These are phyloP conservation scores for Benincasa hispida DNA, from an alignment of 306 rosid genomes.

Conservation along the genomic window DNA sequence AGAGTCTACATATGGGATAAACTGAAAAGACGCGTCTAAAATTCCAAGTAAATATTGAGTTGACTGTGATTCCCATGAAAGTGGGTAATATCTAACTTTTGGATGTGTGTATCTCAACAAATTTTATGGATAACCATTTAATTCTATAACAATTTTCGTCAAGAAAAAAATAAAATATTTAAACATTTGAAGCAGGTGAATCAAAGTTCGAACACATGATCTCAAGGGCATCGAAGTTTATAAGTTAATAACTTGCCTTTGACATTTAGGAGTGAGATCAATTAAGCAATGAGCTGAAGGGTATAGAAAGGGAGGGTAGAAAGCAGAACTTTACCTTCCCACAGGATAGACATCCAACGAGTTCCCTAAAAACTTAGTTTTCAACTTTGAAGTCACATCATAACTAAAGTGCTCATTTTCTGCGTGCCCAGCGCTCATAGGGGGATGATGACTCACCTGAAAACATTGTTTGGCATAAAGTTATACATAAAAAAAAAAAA, in stretches of 20 bases:
- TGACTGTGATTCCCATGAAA: not conserved
- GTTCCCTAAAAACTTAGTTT: slow-evolving; percentile 87
- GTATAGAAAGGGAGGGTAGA: slow-evolving; percentile 1
- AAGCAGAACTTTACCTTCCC: slow-evolving; percentile 53
- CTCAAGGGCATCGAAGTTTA: not conserved
- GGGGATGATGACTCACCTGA: slow-evolving; percentile 96
- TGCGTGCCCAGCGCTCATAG: slow-evolving; percentile 89
- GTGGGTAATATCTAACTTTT: not conserved
- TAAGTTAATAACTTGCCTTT: not conserved
- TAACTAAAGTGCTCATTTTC: slow-evolving; percentile 85
- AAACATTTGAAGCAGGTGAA: not conserved
- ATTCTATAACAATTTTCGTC: not conserved
- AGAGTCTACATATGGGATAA: not conserved
- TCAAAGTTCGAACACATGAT: not conserved
- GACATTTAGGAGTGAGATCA: not conserved
- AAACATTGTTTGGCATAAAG: slow-evolving; percentile 2
- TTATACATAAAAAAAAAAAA: not conserved
- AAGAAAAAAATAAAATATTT: not conserved
- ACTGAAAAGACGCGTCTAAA: not conserved
- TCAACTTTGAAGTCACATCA: slow-evolving; percentile 83
- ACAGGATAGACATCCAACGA: slow-evolving; percentile 80
- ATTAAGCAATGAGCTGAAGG: not conserved
- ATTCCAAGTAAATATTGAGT: not conserved
- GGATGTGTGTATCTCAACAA: not conserved
- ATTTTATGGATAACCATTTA: not conserved